Conservation (phyloP, 139 green algal genomes). For the Chlamydomonas schloesseri region DNA sequence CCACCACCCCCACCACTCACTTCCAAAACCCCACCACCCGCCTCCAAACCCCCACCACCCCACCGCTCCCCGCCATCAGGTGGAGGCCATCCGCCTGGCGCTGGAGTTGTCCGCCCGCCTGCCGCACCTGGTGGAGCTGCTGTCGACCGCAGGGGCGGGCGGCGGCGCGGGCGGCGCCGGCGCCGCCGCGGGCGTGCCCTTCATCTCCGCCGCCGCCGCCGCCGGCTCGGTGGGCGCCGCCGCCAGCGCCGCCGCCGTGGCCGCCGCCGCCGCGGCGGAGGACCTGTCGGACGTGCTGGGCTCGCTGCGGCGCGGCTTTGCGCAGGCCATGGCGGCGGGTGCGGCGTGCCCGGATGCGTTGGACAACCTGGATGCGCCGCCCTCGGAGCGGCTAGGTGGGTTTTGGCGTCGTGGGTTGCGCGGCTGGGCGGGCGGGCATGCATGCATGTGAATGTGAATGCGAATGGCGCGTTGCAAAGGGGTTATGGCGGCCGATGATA, state of each 20-base stretch:
- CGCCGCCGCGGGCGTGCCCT: background rate
- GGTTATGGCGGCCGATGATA: too few species aligned
- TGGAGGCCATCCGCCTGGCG: constrained; percentile 70
- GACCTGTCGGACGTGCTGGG: constrained; percentile 37
- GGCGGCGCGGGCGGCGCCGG: background rate
- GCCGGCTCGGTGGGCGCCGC: background rate
- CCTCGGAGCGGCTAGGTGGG: background rate
- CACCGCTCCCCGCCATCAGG: constrained; percentile 28
- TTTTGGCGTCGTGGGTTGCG: too few species aligned
- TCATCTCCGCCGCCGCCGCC: constrained; percentile 2
- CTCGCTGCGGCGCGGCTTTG: constrained; percentile 58
- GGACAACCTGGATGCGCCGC: constrained; percentile 50
- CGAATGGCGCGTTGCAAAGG: too few species aligned
- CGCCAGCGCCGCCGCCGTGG: background rate
- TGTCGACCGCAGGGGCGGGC: constrained; percentile 20
- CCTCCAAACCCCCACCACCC: too few species aligned
- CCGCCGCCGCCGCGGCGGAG: background rate
- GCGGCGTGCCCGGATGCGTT: constrained; percentile 11
- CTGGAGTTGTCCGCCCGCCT: constrained; percentile 58
- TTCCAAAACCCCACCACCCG: too few species aligned
- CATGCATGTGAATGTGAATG: too few species aligned
- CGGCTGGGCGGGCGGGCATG: too few species aligned
- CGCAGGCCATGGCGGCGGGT: constrained; percentile 38
- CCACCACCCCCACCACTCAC: too few species aligned
- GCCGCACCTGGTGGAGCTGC: constrained; percentile 72